Base-by-base conservation (phyloP, 2,329 filamentous ascomycete species). In the Aphanoascus verrucosus region DNA sequence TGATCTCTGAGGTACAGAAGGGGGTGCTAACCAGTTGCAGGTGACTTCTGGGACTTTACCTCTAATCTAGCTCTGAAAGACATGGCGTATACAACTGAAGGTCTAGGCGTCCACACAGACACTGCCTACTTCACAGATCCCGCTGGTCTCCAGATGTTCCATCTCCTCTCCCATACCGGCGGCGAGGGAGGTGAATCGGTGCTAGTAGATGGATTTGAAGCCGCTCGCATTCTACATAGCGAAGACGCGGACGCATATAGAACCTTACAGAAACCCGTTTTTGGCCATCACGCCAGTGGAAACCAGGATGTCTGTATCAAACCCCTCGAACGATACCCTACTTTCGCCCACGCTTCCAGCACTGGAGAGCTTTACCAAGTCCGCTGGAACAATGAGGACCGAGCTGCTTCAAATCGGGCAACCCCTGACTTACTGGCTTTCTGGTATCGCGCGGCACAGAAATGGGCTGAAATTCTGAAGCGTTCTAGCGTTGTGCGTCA, bases 81-180 rank as follows among this genome's bases (percentile, higher is more conserved):
- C 64, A 94, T 87, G 1, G 89, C 89, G 2, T 98, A 97, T 72
- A 96, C 91, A 1, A 88, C 85, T 62, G 77, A 93, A 49, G 83
- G 83, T 1, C 79, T 98, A 2, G 81, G 82, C 17, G 84, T 86
- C 0, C 93, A 98, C 69, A 97, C 91, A 1, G 93, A 98, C 70
- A 97, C 82, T 5, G 95, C 91, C 0, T 97, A 98, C 69, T 97
- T 97, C 71, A 89, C 82, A 19, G 91, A 97, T 58, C 91, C 93
- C 0, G 84, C 87, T 1, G 88, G 91, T 8, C 77, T 98, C 34
- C 93, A 98, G 67, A 83, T 93, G 23, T 94, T 98, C 69, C 93
- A 98, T 65, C 75, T 96, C 45, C 78, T 97, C 28, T 93, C 87
- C 0, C 88, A 94, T 67, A 84, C 82, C 6, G 54, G 69, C 60